phyloP scores from a whole-genome alignment of 129 eudicot genomes.

The Solidago caesia region DNA sequence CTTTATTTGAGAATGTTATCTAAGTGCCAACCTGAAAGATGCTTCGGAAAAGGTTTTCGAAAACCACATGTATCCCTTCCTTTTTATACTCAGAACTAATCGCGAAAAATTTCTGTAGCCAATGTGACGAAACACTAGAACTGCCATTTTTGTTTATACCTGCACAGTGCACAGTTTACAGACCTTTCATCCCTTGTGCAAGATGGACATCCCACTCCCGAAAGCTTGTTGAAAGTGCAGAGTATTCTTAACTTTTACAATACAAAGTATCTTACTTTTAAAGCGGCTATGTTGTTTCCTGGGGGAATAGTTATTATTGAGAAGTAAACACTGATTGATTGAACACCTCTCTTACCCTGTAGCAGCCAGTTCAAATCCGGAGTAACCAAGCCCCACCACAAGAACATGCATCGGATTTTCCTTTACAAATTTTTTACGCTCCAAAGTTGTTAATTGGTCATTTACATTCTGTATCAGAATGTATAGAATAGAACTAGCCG shows the following conservation, averaged over 20 bases:
- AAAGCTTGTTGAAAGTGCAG: too few species aligned
- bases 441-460: conserved; percentile 62
- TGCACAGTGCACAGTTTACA: too few species aligned
- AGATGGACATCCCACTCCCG: too few species aligned
- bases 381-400: conserved; percentile 95
- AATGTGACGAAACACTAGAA: too few species aligned
- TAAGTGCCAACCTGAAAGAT: too few species aligned
- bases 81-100: too few species aligned
- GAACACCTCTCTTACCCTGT: conserved; percentile 82
- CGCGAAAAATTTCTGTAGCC: too few species aligned
- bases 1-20: too few species aligned
- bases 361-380: conserved; percentile 92
- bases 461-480: conserved; percentile 64
- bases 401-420: conserved; percentile 65
- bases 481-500: neutral
- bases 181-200: too few species aligned
- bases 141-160: too few species aligned
- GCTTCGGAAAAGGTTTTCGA: too few species aligned
- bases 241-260: neutral
- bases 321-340: conserved; percentile 70
- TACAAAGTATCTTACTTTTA: conserved; percentile 50
- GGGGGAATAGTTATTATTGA: conserved; percentile 74
- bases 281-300: conserved; percentile 87
- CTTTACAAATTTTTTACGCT: conserved; percentile 62
- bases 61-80: too few species aligned